Percentiles rank a stretch among this genome's conserved stretches.
These are phyloP conservation scores for Metschnikowia similis DNA, from an alignment of 805 yeast genomes.

Conservation along the genomic window DNA sequence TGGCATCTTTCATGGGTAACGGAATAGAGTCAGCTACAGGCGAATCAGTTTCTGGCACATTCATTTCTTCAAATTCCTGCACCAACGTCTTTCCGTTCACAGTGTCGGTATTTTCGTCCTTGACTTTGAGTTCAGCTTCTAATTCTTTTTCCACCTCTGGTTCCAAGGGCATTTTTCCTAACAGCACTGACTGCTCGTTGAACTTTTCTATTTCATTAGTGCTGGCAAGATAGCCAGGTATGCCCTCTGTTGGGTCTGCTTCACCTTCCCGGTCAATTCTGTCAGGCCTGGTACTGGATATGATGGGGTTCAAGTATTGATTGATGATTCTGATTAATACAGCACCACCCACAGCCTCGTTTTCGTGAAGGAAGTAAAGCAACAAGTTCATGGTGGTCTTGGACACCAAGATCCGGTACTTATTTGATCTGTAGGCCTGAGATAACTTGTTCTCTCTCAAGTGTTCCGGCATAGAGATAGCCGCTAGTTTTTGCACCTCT, in stretches of 20 bases:
- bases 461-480: constrained; percentile 76
- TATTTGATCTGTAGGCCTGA: constrained; percentile 63
- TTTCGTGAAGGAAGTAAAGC: constrained; percentile 83
- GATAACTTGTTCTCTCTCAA: constrained; percentile 80
- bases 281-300: constrained; percentile 38
- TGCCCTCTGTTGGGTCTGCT: constrained; percentile 50
- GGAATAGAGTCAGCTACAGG: constrained; percentile 79
- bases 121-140: constrained; percentile 73
- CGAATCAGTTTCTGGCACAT: constrained; percentile 54
- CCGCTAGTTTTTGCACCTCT: constrained; percentile 68
- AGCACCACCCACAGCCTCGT: constrained; percentile 89
- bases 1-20: constrained; percentile 74
- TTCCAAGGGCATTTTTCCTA: constrained; percentile 84
- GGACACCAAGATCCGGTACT: constrained; percentile 71
- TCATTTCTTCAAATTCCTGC: constrained; percentile 61
- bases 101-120: constrained; percentile 51
- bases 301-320: constrained; percentile 63
- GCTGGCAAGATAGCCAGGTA: constrained; percentile 39
- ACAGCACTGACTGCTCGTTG: constrained; percentile 67
- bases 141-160: constrained; percentile 81
- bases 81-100: constrained; percentile 45
- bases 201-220: constrained; percentile 52
- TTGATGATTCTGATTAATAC: constrained; percentile 80
- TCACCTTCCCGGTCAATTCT: constrained; percentile 42
- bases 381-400: constrained; percentile 81